Evolutionary conservation across 2,329 filamentous ascomycete genomes (phyloP).

Genomic region (Neonectria magnoliae): DNA sequence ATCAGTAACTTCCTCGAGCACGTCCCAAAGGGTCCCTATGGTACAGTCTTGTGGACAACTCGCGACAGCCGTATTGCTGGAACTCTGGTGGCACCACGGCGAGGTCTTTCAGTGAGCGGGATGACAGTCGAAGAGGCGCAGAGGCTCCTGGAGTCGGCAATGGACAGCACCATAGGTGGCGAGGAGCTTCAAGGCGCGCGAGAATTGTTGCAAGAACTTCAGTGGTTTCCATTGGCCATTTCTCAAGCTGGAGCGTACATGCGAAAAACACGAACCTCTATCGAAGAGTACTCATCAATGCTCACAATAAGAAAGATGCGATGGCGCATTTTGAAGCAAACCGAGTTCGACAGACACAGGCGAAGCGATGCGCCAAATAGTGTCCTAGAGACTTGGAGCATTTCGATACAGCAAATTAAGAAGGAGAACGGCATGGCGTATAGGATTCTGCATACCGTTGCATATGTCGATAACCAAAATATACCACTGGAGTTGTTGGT

Average conservation of each 20-base stretch:
- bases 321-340: constrained; percentile 36
- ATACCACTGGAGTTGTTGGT: constrained; percentile 43
- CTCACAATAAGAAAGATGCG: constrained; percentile 36
- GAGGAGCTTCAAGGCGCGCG: constrained; percentile 12
- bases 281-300: constrained; percentile 39
- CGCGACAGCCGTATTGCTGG: background rate
- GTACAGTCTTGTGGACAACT: background rate
- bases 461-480: constrained; percentile 47
- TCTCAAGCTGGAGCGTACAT: constrained; percentile 47
- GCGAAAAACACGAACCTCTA: constrained; percentile 36
- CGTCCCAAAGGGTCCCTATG: constrained; percentile 31
- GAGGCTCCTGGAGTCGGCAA: background rate
- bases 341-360: constrained; percentile 43
- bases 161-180: background rate
- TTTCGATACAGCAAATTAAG: constrained; percentile 46
- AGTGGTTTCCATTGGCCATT: constrained; percentile 46
- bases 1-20: constrained; percentile 27
- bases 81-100: background rate
- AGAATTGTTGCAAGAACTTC: constrained; percentile 36
- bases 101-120: background rate
- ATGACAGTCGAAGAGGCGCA: background rate
- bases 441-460: constrained; percentile 43
- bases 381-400: constrained; percentile 47
- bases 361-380: constrained; percentile 44
- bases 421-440: constrained; percentile 42